Percentiles rank a stretch among this genome's conserved stretches.
These are phyloP conservation scores for Pontederia crassipes DNA, from an alignment of 176 grass and related monocot species.

Conservation along the genomic window DNA sequence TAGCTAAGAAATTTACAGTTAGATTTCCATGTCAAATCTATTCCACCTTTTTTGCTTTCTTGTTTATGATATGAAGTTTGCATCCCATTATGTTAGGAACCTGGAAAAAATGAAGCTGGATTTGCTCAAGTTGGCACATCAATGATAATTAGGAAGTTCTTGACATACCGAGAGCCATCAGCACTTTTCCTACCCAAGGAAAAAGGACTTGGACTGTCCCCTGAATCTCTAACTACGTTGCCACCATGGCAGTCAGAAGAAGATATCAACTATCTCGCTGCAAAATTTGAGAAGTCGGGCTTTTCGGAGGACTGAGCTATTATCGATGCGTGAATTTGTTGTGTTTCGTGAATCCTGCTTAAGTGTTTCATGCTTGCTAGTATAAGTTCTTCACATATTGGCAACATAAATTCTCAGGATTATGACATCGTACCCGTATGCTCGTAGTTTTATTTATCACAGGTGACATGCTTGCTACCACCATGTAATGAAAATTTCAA, in stretches of 20 bases:
- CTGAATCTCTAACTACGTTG: slow-evolving; percentile 21
- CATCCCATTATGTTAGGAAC: slow-evolving; percentile 15
- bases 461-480: no score
- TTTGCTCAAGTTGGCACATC: slow-evolving; percentile 20
- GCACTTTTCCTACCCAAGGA: slow-evolving; percentile 25
- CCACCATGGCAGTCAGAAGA: slow-evolving; percentile 43
- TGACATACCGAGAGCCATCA: slow-evolving; percentile 34
- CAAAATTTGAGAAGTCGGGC: slow-evolving; percentile 28
- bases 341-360: neutral
- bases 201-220: slow-evolving; percentile 17
- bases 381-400: no score
- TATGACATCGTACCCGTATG: no score
- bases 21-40: no score
- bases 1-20: no score
- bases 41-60: no score
- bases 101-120: slow-evolving; percentile 26
- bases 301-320: slow-evolving; percentile 49
- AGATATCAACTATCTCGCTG: slow-evolving; percentile 25
- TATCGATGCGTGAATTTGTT: slow-evolving; percentile 40
- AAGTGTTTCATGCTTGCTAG: neutral
- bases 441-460: no score
- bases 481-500: no score
- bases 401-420: no score
- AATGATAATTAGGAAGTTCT: slow-evolving; percentile 33
- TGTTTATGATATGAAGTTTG: no score